Conservation (phyloP, 2,329 filamentous ascomycete species). For the Eutypella sp. region DNA sequence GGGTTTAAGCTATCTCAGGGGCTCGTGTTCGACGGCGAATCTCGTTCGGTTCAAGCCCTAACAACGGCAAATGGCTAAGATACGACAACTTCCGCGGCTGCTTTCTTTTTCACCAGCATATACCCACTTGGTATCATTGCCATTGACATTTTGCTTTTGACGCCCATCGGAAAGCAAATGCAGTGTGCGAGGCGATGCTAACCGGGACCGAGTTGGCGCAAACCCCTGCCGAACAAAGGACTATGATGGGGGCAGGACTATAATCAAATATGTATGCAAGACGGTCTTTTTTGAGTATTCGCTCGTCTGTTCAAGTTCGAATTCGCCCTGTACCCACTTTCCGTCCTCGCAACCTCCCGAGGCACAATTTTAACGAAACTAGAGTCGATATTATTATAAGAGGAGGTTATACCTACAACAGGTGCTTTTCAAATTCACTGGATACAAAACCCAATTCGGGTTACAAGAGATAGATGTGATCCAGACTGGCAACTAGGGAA, state of each 20-base stretch:
- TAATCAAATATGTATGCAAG: not conserved
- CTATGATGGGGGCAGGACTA: not conserved
- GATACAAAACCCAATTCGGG: not conserved
- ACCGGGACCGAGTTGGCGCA: no score
- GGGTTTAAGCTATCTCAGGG: not conserved
- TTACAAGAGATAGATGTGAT: no score
- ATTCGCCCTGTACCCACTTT: not conserved
- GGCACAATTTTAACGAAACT: no score
- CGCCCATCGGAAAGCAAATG: not conserved
- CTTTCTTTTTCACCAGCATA: not conserved
- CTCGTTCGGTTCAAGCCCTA: no score
- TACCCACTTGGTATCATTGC: not conserved
- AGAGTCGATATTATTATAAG: not conserved
- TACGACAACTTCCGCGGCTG: not conserved
- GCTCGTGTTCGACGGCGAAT: no score
- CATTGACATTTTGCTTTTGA: not conserved
- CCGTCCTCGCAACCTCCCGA: no score
- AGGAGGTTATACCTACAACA: not conserved
- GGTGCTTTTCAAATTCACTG: not conserved
- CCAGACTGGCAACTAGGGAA: not conserved
- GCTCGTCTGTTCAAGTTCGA: not conserved
- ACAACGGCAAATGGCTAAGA: no score
- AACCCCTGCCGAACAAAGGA: no score
- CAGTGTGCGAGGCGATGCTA: not conserved
- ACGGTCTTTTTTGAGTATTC: not conserved